phyloP scores from a whole-genome alignment of 208 protist genomes.

The Phytomonas francai region DNA sequence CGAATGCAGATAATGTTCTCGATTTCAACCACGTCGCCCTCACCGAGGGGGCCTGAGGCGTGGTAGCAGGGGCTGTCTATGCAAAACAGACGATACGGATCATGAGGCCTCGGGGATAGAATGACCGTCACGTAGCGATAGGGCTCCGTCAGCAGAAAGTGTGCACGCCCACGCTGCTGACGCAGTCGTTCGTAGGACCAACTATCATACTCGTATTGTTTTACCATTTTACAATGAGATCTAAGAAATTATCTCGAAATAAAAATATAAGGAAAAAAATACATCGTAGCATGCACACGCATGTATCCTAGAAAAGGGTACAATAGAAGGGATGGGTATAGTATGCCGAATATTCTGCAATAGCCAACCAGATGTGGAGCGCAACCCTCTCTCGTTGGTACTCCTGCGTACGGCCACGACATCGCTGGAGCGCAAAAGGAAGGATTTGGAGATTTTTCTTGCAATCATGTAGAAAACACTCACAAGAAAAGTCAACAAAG shows the following conservation, averaged over 20 bases:
- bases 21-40: slow-evolving; percentile 74
- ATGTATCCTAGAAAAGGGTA: not conserved
- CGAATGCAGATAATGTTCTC: slow-evolving; percentile 77
- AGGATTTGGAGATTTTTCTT: too few relatives aligned
- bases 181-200: slow-evolving; percentile 72
- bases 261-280: slow-evolving; percentile 3
- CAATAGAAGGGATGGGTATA: not conserved
- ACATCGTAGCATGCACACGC: not conserved
- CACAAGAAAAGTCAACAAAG: too few relatives aligned
- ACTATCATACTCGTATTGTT: slow-evolving; percentile 61
- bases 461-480: too few relatives aligned
- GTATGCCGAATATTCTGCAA: not conserved
- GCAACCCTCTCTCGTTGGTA: not conserved
- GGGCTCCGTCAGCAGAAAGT: slow-evolving; percentile 77
- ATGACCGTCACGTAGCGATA: slow-evolving; percentile 80
- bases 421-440: too few relatives aligned
- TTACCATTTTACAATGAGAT: slow-evolving; percentile 16
- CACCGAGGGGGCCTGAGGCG: slow-evolving; percentile 66
- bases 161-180: slow-evolving; percentile 59
- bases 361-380: not conserved
- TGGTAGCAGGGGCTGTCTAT: slow-evolving; percentile 86
- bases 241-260: not conserved
- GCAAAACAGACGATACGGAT: slow-evolving; percentile 37
- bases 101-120: slow-evolving; percentile 18
- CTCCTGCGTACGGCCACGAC: too few relatives aligned